Conservation (phyloP, 257 asterid genomes). For the Solanum sparsipilum region DNA sequence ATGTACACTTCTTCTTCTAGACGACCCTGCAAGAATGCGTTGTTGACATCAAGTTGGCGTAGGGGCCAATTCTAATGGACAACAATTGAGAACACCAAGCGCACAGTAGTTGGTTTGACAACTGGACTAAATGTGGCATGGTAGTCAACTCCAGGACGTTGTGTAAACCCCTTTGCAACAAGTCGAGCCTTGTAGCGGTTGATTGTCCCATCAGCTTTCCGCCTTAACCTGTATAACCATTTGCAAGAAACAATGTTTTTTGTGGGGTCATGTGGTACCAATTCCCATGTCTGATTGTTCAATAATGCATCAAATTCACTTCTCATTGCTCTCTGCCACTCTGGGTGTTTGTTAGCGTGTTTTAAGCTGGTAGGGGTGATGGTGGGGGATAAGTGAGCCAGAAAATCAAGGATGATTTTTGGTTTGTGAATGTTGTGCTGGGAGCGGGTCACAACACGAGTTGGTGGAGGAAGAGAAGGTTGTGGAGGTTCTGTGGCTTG, state of each 20-base stretch:
- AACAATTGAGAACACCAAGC: neutral
- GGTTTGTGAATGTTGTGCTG: too few species aligned
- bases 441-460: neutral
- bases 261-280: neutral
- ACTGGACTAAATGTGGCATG: too few species aligned
- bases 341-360: neutral
- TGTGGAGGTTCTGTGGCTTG: neutral
- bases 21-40: neutral
- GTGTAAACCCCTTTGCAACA: neutral
- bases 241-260: neutral
- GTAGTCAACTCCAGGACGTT: too few species aligned
- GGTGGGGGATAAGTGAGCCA: neutral
- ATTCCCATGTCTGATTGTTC: neutral
- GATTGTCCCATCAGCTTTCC: neutral
- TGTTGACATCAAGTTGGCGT: too few species aligned
- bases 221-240: neutral
- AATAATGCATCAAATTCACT: neutral
- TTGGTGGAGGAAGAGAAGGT: neutral
- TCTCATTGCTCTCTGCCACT: neutral
- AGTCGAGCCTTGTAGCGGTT: neutral
- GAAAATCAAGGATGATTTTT: neutral
- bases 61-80: too few species aligned
- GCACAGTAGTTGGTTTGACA: neutral
- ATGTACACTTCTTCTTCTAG: too few species aligned
- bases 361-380: neutral